Evolutionary conservation across 2,329 filamentous ascomycete genomes (phyloP).

Genomic region (Trichoderma endophyticum): DNA sequence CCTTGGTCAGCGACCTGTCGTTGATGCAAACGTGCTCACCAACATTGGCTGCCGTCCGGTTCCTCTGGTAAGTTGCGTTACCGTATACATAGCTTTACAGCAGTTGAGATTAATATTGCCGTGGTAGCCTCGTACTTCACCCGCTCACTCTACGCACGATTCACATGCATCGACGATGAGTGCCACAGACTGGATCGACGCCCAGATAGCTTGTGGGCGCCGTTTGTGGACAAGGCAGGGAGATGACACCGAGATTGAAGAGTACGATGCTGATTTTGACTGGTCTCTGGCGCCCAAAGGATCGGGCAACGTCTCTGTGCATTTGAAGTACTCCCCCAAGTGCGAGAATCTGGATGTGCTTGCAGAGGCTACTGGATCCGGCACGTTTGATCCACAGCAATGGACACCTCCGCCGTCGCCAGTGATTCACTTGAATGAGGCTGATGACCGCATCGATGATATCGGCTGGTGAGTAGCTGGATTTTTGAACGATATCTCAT

Average conservation of each 20-base stretch:
- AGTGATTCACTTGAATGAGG: background rate
- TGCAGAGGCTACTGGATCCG: background rate
- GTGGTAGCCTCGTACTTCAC: conserved; percentile 8
- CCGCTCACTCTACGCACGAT: conserved; percentile 10
- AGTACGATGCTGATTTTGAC: conserved; percentile 17
- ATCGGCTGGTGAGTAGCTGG: background rate
- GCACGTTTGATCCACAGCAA: background rate
- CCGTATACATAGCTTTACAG: background rate
- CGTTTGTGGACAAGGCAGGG: conserved; percentile 15
- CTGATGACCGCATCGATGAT: background rate
- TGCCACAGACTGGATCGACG: conserved; percentile 30
- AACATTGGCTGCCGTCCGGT: conserved; percentile 40
- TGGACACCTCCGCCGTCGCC: conserved; percentile 25
- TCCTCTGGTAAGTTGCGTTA: conserved; percentile 32
- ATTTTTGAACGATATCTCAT: background rate
- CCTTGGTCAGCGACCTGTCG: conserved; percentile 41
- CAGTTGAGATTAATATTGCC: background rate
- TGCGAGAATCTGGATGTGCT: conserved; percentile 25
- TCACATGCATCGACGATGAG: conserved; percentile 21
- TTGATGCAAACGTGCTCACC: conserved; percentile 37
- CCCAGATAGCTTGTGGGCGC: conserved; percentile 26
- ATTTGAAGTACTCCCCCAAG: conserved; percentile 27
- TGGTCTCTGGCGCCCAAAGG: background rate
- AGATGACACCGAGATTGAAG: conserved; percentile 5
- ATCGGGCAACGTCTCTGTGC: conserved; percentile 11